Percentiles rank a stretch among this genome's conserved stretches.
Evolutionary conservation across 371 early-diverging fungal species (phyloP).

Genomic region (Apophysomyces ossiformis): DNA sequence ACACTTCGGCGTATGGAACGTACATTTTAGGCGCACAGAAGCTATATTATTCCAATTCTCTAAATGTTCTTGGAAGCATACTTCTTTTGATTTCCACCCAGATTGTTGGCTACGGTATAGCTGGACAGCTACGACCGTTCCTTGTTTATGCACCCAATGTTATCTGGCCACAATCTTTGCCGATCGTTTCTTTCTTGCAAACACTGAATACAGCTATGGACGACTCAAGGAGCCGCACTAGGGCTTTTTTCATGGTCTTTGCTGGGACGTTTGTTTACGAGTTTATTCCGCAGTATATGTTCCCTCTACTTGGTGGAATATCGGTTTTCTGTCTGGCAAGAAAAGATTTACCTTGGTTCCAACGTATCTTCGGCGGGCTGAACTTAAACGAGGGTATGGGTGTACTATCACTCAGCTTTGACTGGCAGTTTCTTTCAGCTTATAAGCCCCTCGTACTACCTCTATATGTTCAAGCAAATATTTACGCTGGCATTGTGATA

Average conservation of each 20-base stretch:
- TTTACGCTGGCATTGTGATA: conserved; percentile 38
- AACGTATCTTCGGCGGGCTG: conserved; percentile 53
- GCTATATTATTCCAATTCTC: conserved; percentile 52
- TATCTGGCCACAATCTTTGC: conserved; percentile 87
- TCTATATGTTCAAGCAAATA: conserved; percentile 53
- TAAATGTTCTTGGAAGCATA: conserved; percentile 50
- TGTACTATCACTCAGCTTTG: conserved; percentile 52
- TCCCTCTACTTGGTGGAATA: conserved; percentile 52
- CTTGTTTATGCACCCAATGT: conserved; percentile 84
- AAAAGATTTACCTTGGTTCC: conserved; percentile 51
- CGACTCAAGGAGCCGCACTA: conserved; percentile 65
- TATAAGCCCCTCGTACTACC: conserved; percentile 71
- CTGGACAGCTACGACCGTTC: conserved; percentile 78
- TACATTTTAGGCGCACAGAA: conserved; percentile 61
- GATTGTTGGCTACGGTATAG: conserved; percentile 82
- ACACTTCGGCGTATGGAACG: conserved; percentile 50
- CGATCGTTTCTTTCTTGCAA: conserved; percentile 74
- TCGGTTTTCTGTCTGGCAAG: conserved; percentile 53
- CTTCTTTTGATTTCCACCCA: conserved; percentile 68
- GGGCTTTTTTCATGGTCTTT: conserved; percentile 58
- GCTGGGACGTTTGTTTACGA: conserved; percentile 43
- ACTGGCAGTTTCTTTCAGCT: conserved; percentile 51
- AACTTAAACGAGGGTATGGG: conserved; percentile 56
- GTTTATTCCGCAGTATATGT: conserved; percentile 54
- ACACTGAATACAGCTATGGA: conserved; percentile 69